Evolutionary conservation across 305 asterid genomes (phyloP).

Genomic region (Plantago coronopus): DNA sequence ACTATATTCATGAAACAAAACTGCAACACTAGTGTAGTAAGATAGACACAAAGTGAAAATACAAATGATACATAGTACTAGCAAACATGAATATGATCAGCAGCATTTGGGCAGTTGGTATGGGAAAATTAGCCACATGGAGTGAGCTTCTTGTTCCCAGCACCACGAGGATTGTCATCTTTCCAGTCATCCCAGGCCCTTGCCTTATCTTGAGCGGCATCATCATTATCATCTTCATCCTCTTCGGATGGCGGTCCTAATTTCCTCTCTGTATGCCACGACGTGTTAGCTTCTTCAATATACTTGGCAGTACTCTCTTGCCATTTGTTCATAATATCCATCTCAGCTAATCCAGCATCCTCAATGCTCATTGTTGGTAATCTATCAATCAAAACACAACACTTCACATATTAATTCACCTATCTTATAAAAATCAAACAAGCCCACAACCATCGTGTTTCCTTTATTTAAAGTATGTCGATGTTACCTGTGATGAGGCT

Average conservation of each 20-base stretch:
- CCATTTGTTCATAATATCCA: conserved; percentile 93
- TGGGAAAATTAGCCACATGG: conserved; percentile 74
- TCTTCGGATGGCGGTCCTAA: conserved; percentile 47
- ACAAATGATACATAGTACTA: background rate
- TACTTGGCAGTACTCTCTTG: conserved; percentile 63
- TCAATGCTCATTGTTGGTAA: conserved; percentile 97
- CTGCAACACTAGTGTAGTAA: conserved; percentile 11
- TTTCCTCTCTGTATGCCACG: conserved; percentile 66
- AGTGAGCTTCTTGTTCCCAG: conserved; percentile 95
- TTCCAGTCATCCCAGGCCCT: conserved; percentile 99
- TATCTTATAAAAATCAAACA: background rate
- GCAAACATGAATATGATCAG: background rate
- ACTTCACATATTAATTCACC: background rate
- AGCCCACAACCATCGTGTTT: background rate
- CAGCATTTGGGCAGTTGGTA: background rate
- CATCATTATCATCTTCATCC: conserved; percentile 68
- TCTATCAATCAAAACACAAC: conserved; percentile 31
- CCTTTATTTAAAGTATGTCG: background rate
- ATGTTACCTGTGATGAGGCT: conserved; percentile 75
- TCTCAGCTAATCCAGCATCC: conserved; percentile 93
- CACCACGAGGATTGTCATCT: conserved; percentile 98
- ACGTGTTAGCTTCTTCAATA: conserved; percentile 89
- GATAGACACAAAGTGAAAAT: background rate
- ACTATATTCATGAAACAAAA: conserved; percentile 19
- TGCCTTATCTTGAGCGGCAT: conserved; percentile 86